Evolutionary conservation across 2,329 filamentous ascomycete species (phyloP), one percentile per base, ranked within the genome.

Genomic region (Ceratocystis destructans): DNA sequence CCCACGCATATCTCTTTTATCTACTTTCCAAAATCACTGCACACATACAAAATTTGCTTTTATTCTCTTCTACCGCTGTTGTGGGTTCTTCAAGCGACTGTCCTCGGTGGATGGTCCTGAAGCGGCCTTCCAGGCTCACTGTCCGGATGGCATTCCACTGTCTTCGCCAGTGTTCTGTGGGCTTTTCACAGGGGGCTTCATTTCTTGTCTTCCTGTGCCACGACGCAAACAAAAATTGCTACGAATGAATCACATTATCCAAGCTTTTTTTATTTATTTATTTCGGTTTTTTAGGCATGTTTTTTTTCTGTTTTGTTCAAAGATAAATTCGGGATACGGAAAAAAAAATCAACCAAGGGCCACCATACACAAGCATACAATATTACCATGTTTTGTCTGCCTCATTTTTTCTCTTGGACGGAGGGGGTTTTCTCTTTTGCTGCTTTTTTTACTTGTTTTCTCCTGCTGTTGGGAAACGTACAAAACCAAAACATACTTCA

Each of bases 301-400:
- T 22, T 22, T 45, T 22, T 62, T 62, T 45, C 25, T 17, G 41
- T 55, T 25, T 44, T 12, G 31, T 17, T 57, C 31, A 55, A 55
- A 64, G 48, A 41, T 64, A 53, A 57, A 57, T n/a, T 57, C 10
- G 53, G 53, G 53, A 57, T 57, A 57, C 28, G 10, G 53, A 28
- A 57, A 31, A 57, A 28, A 28, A 57, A 15, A 10, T 12, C n/a
- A 57, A 17, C 22, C 22, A 31, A 31, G 53, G 28, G 53, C 22
- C 17, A 57, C 12, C 53, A 57, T 28, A 50, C 46, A 57, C 22
- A 12, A 41, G 37, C 37, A 41, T 12, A 41, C 37, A 41, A 41
- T 12, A 41, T 3, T 10, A 41, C 37, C 10, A 15, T 41, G 37
- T 41, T 41, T 41, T 41, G 20, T 28, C 20, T 33, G 22, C 53